Percentiles rank a stretch among this genome's conserved stretches.
Evolutionary conservation across 495 filamentous ascomycete genomes (phyloP).

Genomic region (Lasiosphaeriaceae sp.): DNA sequence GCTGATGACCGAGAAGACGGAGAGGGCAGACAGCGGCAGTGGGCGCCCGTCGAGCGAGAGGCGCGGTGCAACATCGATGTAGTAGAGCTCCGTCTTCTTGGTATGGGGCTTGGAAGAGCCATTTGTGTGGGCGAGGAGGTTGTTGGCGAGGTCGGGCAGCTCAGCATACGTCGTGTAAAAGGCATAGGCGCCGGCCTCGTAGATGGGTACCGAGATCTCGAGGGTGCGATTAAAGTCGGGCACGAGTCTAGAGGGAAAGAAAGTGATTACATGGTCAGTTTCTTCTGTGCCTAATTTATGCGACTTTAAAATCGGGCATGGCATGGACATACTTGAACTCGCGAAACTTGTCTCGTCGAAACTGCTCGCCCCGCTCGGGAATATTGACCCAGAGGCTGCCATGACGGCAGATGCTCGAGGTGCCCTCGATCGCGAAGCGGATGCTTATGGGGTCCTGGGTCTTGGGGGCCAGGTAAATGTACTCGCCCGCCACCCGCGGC

Average conservation of each 20-base stretch:
- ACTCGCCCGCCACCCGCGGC: constrained; percentile 82
- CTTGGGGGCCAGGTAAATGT: constrained; percentile 85
- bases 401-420: constrained; percentile 89
- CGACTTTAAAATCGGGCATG: too few species aligned
- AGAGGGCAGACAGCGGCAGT: constrained; percentile 79
- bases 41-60: constrained; percentile 65
- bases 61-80: constrained; percentile 89
- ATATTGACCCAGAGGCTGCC: constrained; percentile 96
- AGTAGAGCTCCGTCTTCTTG: constrained; percentile 70
- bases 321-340: constrained; percentile 69
- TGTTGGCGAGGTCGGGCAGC: constrained; percentile 69
- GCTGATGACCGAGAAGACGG: constrained; percentile 89
- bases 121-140: constrained; percentile 36
- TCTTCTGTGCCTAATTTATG: too few species aligned
- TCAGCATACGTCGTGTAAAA: constrained; percentile 94
- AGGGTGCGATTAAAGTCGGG: constrained; percentile 91
- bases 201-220: constrained; percentile 81
- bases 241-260: constrained; percentile 55
- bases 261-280: background rate
- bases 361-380: constrained; percentile 67
- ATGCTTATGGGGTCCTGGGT: constrained; percentile 67
- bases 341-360: constrained; percentile 71
- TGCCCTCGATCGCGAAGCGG: constrained; percentile 91
- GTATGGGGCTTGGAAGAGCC: constrained; percentile 33
- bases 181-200: constrained; percentile 82